Conservation (phyloP, 2,329 filamentous ascomycete species). For the Fusarium papillatum region DNA sequence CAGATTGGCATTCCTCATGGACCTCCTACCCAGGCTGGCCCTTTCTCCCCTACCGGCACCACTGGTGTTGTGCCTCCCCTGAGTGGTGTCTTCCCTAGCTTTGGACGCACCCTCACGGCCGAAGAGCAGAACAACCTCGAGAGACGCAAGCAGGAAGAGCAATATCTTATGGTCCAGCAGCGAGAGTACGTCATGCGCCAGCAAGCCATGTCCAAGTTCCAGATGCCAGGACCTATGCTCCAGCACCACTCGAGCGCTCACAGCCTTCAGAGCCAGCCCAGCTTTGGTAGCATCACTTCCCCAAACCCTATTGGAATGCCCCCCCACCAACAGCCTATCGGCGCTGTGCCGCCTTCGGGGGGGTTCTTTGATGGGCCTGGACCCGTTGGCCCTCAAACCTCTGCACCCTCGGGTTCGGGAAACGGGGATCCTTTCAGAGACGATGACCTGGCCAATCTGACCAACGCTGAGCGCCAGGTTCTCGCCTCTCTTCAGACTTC, state of each 20-base stretch:
- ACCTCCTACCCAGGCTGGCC: conserved; percentile 68
- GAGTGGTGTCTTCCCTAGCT: conserved; percentile 93
- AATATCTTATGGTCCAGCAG: conserved; percentile 96
- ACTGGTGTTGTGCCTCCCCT: conserved; percentile 87
- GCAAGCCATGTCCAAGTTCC: conserved; percentile 82
- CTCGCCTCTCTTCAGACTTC: conserved; percentile 54
- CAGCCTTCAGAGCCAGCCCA: conserved; percentile 96
- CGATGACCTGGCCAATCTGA: conserved; percentile 80
- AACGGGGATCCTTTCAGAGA: conserved; percentile 71
- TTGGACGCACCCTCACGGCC: conserved; percentile 94
- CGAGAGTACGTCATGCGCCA: conserved; percentile 93
- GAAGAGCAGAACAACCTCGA: conserved; percentile 99
- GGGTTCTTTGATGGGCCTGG: conserved; percentile 78
- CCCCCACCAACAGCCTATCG: conserved; percentile 63
- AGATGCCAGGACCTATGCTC: conserved; percentile 68
- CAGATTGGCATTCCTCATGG: conserved; percentile 97
- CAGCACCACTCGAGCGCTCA: conserved; percentile 97
- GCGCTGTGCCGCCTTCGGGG: conserved; percentile 70
- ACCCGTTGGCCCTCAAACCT: conserved; percentile 49
- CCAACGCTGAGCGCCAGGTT: conserved; percentile 65
- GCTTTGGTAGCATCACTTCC: conserved; percentile 95
- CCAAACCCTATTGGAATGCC: conserved; percentile 79
- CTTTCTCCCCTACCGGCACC: conserved; percentile 62
- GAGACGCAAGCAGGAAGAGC: conserved; percentile 96
- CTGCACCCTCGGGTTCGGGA: conserved; percentile 45